Base-by-base conservation (phyloP, 331 rosid species). In the Telfairia occidentalis region DNA sequence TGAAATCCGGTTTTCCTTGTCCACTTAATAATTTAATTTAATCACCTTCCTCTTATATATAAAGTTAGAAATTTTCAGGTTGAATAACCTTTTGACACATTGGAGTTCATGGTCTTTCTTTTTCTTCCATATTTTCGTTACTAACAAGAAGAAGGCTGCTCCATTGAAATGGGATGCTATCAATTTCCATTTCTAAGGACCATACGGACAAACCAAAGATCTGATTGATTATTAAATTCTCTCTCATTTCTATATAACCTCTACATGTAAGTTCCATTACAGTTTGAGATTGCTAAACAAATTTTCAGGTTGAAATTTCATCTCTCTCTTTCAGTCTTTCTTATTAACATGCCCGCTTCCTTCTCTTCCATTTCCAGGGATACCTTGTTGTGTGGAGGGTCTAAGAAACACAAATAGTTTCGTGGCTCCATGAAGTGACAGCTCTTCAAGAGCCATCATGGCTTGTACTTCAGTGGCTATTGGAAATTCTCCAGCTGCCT, bases 401-500 rank as follows among this genome's bases (percentile, higher is more conserved):
- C 64, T 28, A 16, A 59, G 9, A 61, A 40, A 75, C 57, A 16
- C 26, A n/a, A 45, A 82, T 24, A 71, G 49, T 76, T 78, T 69
- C 79, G 53, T 55, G n/a, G 35, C 37, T 50, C 78, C 71, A 76
- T 75, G 28, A 23, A 46, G 23, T 45, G 30, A 42, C 30, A 35
- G 48, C 75, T 66, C n/a, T 66, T 67, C 50, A 43, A 23, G 78
- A 78, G 55, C 54, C 82, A 85, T 54, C 77, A 90, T 90, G 96
- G 90, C 85, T 40, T 86, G 81, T 53, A 18, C 77, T 34, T 75
- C 96, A 58, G 70, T 84, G 54, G 80, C 72, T 72, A 73, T 90
- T 77, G 84, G 92, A 38, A 77, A 85, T 15, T 92, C 97, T 65
- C 84, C 85, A 7, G 82, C 72, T 57, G 52, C 85, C 15, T 15